These are phyloP conservation scores for Leccinum obscurum DNA, from an alignment of 768 basidiomycete species.

Conservation along the genomic window DNA sequence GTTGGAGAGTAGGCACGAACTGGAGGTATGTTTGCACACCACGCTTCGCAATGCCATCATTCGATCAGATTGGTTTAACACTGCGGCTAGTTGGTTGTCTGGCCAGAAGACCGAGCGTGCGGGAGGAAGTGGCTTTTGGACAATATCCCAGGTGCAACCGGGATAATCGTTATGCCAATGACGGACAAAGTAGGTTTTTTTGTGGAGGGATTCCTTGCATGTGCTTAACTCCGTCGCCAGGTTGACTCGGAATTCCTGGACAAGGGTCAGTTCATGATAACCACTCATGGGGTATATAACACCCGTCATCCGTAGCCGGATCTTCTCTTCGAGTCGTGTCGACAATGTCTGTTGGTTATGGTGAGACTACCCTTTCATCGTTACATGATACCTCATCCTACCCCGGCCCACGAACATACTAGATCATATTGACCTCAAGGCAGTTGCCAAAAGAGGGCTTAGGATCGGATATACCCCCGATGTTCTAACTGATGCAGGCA, in stretches of 20 bases:
- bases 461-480: constrained; percentile 91
- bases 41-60: not conserved
- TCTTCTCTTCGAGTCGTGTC: constrained; percentile 77
- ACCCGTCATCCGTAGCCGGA: constrained; percentile 53
- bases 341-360: constrained; percentile 91
- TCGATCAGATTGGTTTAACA: not conserved
- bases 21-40: constrained; percentile 46
- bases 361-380: constrained; percentile 38
- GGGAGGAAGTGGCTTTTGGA: constrained; percentile 72
- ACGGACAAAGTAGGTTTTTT: constrained; percentile 63
- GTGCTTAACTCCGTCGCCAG: constrained; percentile 36
- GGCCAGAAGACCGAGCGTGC: constrained; percentile 56
- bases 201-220: not conserved
- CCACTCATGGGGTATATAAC: constrained; percentile 1
- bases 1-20: constrained; percentile 46
- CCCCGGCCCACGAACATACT: not conserved
- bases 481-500: constrained; percentile 89
- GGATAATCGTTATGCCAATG: constrained; percentile 57
- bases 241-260: constrained; percentile 64
- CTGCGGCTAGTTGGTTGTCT: constrained; percentile 43
- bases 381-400: not conserved
- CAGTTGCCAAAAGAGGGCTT: constrained; percentile 59
- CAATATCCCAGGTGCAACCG: constrained; percentile 65
- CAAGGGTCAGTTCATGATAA: constrained; percentile 32
- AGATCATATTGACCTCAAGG: constrained; percentile 82